Evolutionary conservation across 495 filamentous ascomycete genomes (phyloP), one percentile per base, ranked within the genome.

Genomic region (Cairneyella variabilis): DNA sequence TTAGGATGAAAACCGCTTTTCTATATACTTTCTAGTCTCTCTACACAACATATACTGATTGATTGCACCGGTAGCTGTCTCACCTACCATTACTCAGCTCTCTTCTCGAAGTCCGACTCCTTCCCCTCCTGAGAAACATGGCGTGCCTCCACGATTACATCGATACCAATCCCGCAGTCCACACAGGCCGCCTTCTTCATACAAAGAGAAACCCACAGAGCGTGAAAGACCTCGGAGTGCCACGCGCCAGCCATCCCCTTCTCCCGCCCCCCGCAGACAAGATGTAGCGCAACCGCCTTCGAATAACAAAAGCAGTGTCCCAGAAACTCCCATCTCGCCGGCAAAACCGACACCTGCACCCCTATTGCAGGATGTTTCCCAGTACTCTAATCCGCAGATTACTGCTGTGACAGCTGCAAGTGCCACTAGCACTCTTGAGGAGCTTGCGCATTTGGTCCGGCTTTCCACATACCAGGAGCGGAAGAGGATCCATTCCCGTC

Each of bases 381-480:
- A 74, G 41, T 79, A 79, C 57, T 72, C 73, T 25, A 76, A 76
- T 53, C 68, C 71, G 14, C 65, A 70, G 45, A 61, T 77, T 43
- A 67, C 69, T 47, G 52, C 42, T 23, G 62, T 57, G 23, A 56
- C 59, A 26, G 69, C 71, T 39, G 69, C 76, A 40, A 66, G 62
- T 27, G 72, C 76, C 25, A 72, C 79, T 32, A 87, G 84, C 30
- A 82, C 83, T 20, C 70, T 90, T 41, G 77, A 84, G 62, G 84
- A 89, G 64, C 76, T 90, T 49, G 83, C 86, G 32, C 83, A 86
- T 64, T 60, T 89, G 48, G 82, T 88, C 55, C 77, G 84, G 39
- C 69, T 87, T 47, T 84, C 84, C 61, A 81, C 78, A 54, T 88
- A 89, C 66, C 86, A 89, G 64, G 83, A 85, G 72, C 81, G 82